Base-by-base conservation (phyloP, 2,329 filamentous ascomycete species). In the Fusarium fracticaudum region DNA sequence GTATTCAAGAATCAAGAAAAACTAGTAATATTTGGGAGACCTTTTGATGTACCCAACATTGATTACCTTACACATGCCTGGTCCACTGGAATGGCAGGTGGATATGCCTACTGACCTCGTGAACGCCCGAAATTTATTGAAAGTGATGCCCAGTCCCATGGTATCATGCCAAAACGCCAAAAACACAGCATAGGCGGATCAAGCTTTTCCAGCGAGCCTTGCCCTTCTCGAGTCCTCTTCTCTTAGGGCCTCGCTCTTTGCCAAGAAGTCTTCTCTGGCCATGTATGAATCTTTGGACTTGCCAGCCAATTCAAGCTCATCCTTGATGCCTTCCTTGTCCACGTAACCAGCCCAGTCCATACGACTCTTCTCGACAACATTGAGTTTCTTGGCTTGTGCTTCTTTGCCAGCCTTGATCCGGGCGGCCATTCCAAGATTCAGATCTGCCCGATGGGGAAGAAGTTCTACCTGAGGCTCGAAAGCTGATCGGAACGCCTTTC, bases 271-370 rank as follows among this genome's bases (percentile, higher is more conserved):
- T 81, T 92, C 87, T 54, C 90, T 84, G 26, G 87, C 87, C 5
- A 88, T 86, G 78, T 89, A 93, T 29, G 90, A 91, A 71, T 87
- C 86, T 83, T 92, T 93, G 41, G 88, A 89, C 82, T 88, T 89
- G 66, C 91, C 89, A 31, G 91, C 90, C 53, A 91, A 84, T 81
- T 88, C 87, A 66, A 93, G 84, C 80, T 93, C 91, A 81, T 93
- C 90, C 80, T 91, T 87, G 82, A 93, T 91, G 14, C 91, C 91
- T 80, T 92, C 91, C 80, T 91, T 89, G 82, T 93, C 91, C 65
- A 93, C 91, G 76, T 89, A 93, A 18, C 91, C 90, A 7, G 91
- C 91, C 91, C 91, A 93, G 81, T 93, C 91, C 88, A 93, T 91
- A 60, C 90, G 87, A 76, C 90, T 92, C 86, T 93, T 93, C 83